These are phyloP conservation scores for Ophiorrhiza pumila DNA, from an alignment of 257 asterid species.

Conservation along the genomic window DNA sequence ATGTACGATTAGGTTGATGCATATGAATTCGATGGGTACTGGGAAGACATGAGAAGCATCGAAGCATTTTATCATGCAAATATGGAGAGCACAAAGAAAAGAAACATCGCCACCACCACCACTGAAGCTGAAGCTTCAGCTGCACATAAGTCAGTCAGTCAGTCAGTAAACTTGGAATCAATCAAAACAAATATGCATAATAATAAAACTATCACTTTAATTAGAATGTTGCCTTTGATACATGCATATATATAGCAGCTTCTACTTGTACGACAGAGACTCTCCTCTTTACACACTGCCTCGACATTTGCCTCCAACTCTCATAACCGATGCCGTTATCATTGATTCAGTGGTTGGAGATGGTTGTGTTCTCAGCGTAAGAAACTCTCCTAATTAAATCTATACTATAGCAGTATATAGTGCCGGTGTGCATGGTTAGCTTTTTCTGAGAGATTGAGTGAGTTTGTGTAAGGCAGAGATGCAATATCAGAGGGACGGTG, in stretches of 20 bases:
- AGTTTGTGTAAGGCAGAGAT: too few species aligned
- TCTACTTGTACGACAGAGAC: constrained; percentile 56
- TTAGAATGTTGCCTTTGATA: constrained; percentile 9
- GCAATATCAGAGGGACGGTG: constrained; percentile 69
- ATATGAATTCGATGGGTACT: constrained; percentile 59
- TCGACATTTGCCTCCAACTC: constrained; percentile 86
- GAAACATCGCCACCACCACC: too few species aligned
- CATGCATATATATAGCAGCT: too few species aligned
- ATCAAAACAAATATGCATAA: not conserved
- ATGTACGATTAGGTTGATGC: constrained; percentile 55
- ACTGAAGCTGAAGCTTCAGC: too few species aligned
- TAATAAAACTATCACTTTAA: too few species aligned
- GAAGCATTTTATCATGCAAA: constrained; percentile 70
- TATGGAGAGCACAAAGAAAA: constrained; percentile 53
- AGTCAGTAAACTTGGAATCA: constrained; percentile 18
- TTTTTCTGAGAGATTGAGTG: too few species aligned
- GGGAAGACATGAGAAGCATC: constrained; percentile 90
- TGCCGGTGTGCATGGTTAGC: too few species aligned
- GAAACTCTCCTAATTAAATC: too few species aligned
- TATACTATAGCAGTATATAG: too few species aligned
- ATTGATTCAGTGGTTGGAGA: constrained; percentile 72
- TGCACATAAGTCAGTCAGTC: constrained; percentile 59
- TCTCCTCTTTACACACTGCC: constrained; percentile 79
- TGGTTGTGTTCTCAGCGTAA: constrained; percentile 77
- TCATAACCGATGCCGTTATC: constrained; percentile 61